Evolutionary conservation across 2,329 filamentous ascomycete species (phyloP), one percentile per base, ranked within the genome.

Genomic region (Sclerotinia spermophila): DNA sequence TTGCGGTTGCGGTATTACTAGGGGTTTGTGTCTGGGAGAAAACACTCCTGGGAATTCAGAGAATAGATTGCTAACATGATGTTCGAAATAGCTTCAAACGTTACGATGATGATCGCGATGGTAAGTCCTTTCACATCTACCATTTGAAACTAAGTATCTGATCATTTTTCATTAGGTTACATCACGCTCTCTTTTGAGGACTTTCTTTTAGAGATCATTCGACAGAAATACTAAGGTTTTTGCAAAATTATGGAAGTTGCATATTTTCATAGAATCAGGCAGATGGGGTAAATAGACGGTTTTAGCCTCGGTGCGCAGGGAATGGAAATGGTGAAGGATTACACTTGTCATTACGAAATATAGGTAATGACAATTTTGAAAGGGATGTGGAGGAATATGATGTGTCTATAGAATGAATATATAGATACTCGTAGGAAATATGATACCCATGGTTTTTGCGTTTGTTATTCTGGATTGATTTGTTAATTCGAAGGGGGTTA

Each of bases 81-180:
- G 8, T 19, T 35, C 2, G 10, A 60, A 33, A 68, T 45, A 68
- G 67, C 40, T 99, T 99, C 81, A 99, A 99, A 86, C 95, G 94
- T 82, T 99, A 98, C 81, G 96, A 99, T 77, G 92, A 97, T 78
- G 96, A 99, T 81, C 88, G 96, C 56, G 96, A 98, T 82, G 96
- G 96, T 69, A 68, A 68, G 53, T 13, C 3, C 10, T 35, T 45
- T 21, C 24, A 13, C 13, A 30, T 58, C 4, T 1, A 5, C 27
- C 17, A 13, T 5, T 59, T 61, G 2, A 10, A 11, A 3, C 1
- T 24, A 44, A 35, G 8, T 10, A 27, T 67, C 42, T 59, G 11
- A 55, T 13, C n/a, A 51, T 38, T 6, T 15, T 45, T 24, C 5
- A 61, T 48, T 30, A 68, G 67, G 67, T 2, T 98, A 94, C 80